Evolutionary conservation across 208 protist species (phyloP).

Genomic region (Leishmania tarentolae): DNA sequence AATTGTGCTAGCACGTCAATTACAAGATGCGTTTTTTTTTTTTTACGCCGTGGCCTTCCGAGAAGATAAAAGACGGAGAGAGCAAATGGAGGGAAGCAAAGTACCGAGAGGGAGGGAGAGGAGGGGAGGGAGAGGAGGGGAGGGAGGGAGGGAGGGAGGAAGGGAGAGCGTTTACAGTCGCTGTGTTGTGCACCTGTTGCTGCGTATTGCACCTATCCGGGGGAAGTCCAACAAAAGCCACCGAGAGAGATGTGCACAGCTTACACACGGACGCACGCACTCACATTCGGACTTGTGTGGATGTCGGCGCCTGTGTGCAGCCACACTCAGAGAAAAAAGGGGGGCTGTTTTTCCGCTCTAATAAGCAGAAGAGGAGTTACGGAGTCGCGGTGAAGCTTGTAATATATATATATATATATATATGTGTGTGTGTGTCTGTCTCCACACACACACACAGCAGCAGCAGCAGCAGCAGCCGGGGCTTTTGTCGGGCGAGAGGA

Average conservation of each 20-base stretch:
- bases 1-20: not conserved
- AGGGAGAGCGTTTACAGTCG: not conserved
- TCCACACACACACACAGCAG: not conserved
- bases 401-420: not conserved
- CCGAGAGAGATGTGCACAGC: not conserved
- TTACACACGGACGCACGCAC: conserved; percentile 4
- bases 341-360: not conserved
- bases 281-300: not conserved
- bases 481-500: not conserved
- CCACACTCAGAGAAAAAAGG: not conserved
- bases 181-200: not conserved
- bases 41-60: not conserved
- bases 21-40: not conserved
- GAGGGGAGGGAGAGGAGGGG: not conserved
- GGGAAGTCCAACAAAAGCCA: not conserved
- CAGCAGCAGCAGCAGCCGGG: not conserved
- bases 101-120: not conserved
- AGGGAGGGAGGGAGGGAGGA: not conserved
- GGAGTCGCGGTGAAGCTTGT: not conserved
- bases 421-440: not conserved
- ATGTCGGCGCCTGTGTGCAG: not conserved
- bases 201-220: not conserved
- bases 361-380: not conserved
- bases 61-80: not conserved
- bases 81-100: not conserved